These are phyloP conservation scores for Nemania abortiva DNA, from an alignment of 2,329 filamentous ascomycete species.

Conservation along the genomic window DNA sequence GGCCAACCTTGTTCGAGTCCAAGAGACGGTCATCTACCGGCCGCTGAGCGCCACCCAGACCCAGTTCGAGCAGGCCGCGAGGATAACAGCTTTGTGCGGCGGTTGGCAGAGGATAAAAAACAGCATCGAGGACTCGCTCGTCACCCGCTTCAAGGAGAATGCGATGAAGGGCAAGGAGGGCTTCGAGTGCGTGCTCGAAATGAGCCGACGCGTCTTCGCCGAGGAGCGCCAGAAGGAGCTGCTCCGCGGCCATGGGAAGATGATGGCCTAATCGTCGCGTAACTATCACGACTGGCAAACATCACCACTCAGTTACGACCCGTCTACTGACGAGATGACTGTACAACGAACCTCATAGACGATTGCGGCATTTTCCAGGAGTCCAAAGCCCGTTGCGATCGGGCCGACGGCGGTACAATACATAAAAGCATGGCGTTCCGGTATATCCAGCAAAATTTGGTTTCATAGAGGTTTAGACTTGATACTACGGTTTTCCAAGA, in stretches of 20 bases:
- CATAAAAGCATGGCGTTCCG: slow-evolving; percentile 52
- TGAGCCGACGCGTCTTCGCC: slow-evolving; percentile 90
- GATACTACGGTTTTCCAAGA: slow-evolving; percentile 3
- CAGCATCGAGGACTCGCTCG: slow-evolving; percentile 91
- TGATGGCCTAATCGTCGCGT: slow-evolving; percentile 43
- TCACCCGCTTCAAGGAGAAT: slow-evolving; percentile 92
- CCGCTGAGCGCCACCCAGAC: slow-evolving; percentile 73
- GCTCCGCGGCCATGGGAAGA: slow-evolving; percentile 50
- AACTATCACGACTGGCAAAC: background rate
- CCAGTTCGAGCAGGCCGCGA: slow-evolving; percentile 87
- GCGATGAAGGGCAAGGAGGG: slow-evolving; percentile 90
- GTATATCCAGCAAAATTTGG: slow-evolving; percentile 47
- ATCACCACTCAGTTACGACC: slow-evolving; percentile 25
- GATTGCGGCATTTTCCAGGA: slow-evolving; percentile 45
- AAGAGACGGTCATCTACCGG: slow-evolving; percentile 91
- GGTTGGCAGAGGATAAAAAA: slow-evolving; percentile 98
- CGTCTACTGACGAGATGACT: slow-evolving; percentile 28
- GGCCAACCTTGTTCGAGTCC: slow-evolving; percentile 89
- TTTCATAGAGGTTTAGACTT: slow-evolving; percentile 37
- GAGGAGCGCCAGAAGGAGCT: slow-evolving; percentile 81
- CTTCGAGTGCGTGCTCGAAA: slow-evolving; percentile 93
- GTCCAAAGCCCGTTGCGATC: slow-evolving; percentile 24
- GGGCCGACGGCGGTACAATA: slow-evolving; percentile 14
- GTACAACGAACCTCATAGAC: slow-evolving; percentile 34
- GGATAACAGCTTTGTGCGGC: slow-evolving; percentile 93